Evolutionary conservation across 2,329 filamentous ascomycete genomes (phyloP), one percentile per base, ranked within the genome.

Genomic region (Xylariaceae sp.): DNA sequence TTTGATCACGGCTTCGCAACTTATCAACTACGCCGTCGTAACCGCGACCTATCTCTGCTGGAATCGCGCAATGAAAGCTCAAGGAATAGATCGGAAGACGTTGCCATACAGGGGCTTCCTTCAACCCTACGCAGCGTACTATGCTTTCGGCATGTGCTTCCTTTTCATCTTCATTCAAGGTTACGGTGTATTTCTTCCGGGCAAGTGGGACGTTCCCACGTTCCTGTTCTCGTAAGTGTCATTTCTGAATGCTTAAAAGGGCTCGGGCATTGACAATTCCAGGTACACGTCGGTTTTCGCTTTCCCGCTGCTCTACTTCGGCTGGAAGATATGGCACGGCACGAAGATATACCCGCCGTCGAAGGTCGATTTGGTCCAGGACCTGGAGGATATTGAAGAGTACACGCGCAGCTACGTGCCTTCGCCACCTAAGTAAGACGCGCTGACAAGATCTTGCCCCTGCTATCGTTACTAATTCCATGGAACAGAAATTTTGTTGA

Each of bases 161-260:
- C 66, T 87, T 55, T 90, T 92, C 83, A 79, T 83, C 0, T 82
- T 91, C 58, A 82, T 90, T 1, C 82, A 85, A 9, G 88, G 88
- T 0, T 92, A 90, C 55, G 78, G 83, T 0, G 86, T 91, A 1
- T 94, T 92, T 60, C 65, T 91, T 41, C 83, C 85, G 0, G 73
- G 78, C 0, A 75, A 77, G 5, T 92, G 86, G 88, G 76, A 81
- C 51, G 63, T 86, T 0, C 77, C 84, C 6, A 82, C 79, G 6
- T 94, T 92, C 64, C 67, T 92, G 27, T 89, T 90, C 66, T 86
- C 83, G 67, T 82, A 58, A 72, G 76, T 71, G 17, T 3, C 11
- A 1, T 36, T 9, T 9, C 12, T 36, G 33, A 36, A 10, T 36
- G 33, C 15, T 30, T 6, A n/a, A n/a, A 19, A 11, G 11, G n/a